Base-by-base conservation (phyloP, 2,329 filamentous ascomycete genomes). In the Ceratocystiopsis sp. region DNA sequence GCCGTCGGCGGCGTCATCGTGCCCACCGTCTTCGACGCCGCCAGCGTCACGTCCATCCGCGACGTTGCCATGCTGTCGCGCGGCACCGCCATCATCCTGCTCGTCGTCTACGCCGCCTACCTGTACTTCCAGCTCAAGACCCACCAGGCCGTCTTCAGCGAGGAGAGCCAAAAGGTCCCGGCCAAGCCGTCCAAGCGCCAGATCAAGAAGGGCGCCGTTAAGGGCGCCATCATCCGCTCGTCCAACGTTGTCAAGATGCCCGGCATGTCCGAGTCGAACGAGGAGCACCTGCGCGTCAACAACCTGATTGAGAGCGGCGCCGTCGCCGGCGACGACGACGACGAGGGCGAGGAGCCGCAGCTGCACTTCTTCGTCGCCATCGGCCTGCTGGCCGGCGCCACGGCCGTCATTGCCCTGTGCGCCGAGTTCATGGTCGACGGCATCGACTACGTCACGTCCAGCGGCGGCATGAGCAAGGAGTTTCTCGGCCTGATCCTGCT, bases 101-200 rank as follows among this genome's bases (percentile, higher is more conserved):
- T 96, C 1, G 57, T 93, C 39, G 80, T 93, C 11, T 96, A 95
- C 58, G 76, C 61, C 41, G 80, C 74, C 45, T 95, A 93, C 55
- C 76, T 96, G 2, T 71, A 84, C 60, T 95, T 95, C 67, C 89
- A 95, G 60, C 76, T 96, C 46, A 84, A 85, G 58, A 87, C 87
- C 0, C 87, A 95, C 59, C 69, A 71, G 19, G 66, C 66, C 10
- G 78, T 93, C 57, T 95, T 93, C 67, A 84, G 81, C 57, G 75
- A 76, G 42, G 76, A 83, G 33, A 83, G 79, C 50, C 70, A 83
- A 52, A 94, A 94, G 59, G 80, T 82, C 0, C 73, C 78, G 3
- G 84, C 62, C 35, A 68, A 62, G 53, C 70, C 68, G 3, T 67
- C 58, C 45, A 59, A 59, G 58, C 19, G 52, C 32, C 37, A 45